Percentiles rank a stretch among this genome's conserved stretches.
Conservation (phyloP, 192 early-diverging fungal species). For the Gaertneriomyces semiglobifer region DNA sequence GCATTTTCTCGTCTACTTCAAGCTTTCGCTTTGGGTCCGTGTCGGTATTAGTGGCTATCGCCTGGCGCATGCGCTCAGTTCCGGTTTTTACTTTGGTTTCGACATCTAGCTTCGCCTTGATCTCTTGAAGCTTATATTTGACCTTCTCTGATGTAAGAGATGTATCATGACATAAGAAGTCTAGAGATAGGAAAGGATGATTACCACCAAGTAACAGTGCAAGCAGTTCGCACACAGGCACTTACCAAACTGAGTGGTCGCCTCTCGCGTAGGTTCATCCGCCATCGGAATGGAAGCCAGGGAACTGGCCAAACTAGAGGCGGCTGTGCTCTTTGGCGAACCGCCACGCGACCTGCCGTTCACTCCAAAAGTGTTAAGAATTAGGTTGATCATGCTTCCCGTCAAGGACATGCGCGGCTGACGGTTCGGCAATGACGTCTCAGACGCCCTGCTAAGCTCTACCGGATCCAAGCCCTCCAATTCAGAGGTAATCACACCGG, state of each 20-base stretch:
- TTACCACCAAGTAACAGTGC: not conserved
- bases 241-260: constrained; percentile 35
- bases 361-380: constrained; percentile 27
- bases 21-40: constrained; percentile 37
- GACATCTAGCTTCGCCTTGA: constrained; percentile 87
- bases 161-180: constrained; percentile 45
- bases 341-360: constrained; percentile 8
- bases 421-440: constrained; percentile 63
- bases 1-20: constrained; percentile 45
- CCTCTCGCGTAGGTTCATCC: not conserved
- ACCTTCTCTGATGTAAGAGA: constrained; percentile 51
- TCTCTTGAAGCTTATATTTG: constrained; percentile 74
- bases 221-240: not conserved
- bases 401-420: constrained; percentile 44
- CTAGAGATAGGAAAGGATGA: constrained; percentile 23
- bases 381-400: constrained; percentile 19
- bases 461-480: too few relatives aligned
- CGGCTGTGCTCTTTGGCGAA: constrained; percentile 21
- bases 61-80: constrained; percentile 63
- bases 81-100: constrained; percentile 90
- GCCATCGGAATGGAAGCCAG: constrained; percentile 15
- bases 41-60: constrained; percentile 16
- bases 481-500: constrained; percentile 1
- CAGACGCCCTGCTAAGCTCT: not conserved
- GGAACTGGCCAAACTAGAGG: constrained; percentile 26